Base-by-base conservation (phyloP, 371 early-diverging fungal genomes). In the Haplosporangium sp. region DNA sequence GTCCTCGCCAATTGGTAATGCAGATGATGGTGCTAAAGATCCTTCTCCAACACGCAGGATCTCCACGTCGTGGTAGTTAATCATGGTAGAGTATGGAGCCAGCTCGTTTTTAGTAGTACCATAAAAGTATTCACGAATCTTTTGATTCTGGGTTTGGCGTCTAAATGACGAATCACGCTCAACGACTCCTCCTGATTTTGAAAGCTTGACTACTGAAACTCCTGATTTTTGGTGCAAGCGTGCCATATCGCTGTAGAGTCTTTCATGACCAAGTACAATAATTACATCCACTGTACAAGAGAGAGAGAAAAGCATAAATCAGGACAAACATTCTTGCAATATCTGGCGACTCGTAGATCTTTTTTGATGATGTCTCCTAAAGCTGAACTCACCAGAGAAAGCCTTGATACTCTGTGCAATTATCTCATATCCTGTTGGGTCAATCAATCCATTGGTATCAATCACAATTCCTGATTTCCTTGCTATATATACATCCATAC, bases 111-210 rank as follows among this genome's bases (percentile, higher is more conserved):
- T 86, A 1, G 88, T 69, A 0, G 94, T 93, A 3, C 99, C 99
- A 83, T 98, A 97, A 87, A 98, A 98, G 87, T 98, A 98, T 79
- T 95, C 94, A 8, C 91, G 91, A 5, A 98, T 93, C 67, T 89
- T 90, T 48, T 90, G 87, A 59, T 90, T 87, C 81, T 95, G 94
- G 2, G 88, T 67, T 53, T 93, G 91, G 17, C 91, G 83, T 48
- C 94, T 83, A 76, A 88, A 94, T 7, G 85, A 81, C 8, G 89
- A 82, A 82, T 96, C 96, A 13, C 97, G 88, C 63, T 94, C 91
- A 1, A 97, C 98, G 0, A 96, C 96, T 58, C 99, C 99, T 45
- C 98, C 99, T 0, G 97, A 96, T 75, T 97, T 97, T 3, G 94
- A 84, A 27, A 98, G 84, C 76, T 96, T 97, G 55, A 97, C 83